Base-by-base conservation (phyloP, 768 basidiomycete species). In the Collybia sp. region DNA sequence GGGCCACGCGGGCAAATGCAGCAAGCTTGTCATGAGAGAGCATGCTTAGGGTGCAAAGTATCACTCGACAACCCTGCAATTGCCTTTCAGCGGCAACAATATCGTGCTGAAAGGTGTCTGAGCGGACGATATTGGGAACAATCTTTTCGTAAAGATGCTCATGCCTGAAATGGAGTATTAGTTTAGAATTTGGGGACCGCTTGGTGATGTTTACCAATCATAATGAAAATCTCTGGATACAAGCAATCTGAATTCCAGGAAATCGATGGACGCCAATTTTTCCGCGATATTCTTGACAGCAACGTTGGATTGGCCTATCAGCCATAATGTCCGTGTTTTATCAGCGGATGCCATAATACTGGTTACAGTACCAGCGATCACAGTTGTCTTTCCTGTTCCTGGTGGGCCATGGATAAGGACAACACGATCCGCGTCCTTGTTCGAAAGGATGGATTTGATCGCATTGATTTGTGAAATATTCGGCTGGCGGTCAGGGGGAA, bases 211-310 rank as follows among this genome's bases (percentile, higher is more conserved):
- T 45, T 43, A 86, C 85, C 86, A 88, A 40, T 73, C 76, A 49
- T 59, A 65, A 56, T 81, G 79, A 50, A 88, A 88, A 0, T 80
- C 77, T 61, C 64, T 63, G 2, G 85, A 81, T 13, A 88, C 83
- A 1, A 88, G 57, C 0, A 88, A 61, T 54, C 68, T 83, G 66
- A 79, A 88, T 6, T 75, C 49, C 1, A 57, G 34, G 40, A 82
- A 71, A 4, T 60, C 64, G 49, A 74, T 65, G 1, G 68, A 59
- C 2, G 66, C 71, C 11, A 88, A 59, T 54, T 85, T 88, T 55
- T 85, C 85, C 13, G 86, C 86, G 52, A 88, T 85, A 51, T 88
- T 88, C 61, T 85, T 88, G 31, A 89, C 85, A 30, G 85, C 87
- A 44, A 88, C 77, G 60, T 89, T 88, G 9, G 83, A 83, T 50